Conservation (phyloP, 2,329 filamentous ascomycete genomes). For the Aulographum hederae region DNA sequence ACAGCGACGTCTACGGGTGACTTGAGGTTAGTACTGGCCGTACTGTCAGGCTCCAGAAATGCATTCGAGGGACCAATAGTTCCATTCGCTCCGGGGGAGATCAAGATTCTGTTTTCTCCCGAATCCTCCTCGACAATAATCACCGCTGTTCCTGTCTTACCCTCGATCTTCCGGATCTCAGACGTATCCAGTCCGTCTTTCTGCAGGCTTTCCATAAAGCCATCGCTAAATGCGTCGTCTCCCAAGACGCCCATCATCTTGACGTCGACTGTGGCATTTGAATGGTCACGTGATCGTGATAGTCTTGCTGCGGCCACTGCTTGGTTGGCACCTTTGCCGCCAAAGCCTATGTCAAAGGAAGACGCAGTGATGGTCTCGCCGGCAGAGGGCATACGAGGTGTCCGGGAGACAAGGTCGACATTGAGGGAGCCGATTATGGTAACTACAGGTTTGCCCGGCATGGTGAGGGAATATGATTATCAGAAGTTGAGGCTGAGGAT, state of each 20-base stretch:
- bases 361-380: conserved; percentile 77
- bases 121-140: conserved; percentile 29
- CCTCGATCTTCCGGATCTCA: conserved; percentile 19
- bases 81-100: conserved; percentile 27
- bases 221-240: conserved; percentile 22
- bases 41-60: too few relatives aligned
- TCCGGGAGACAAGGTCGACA: conserved; percentile 80
- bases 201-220: conserved; percentile 21
- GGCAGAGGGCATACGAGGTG: conserved; percentile 60
- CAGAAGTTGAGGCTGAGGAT: neutral
- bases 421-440: conserved; percentile 86
- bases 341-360: conserved; percentile 62
- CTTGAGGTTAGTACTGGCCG: neutral
- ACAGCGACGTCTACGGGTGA: conserved; percentile 23
- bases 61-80: too few relatives aligned
- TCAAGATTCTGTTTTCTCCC: conserved; percentile 30
- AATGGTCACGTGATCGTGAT: conserved; percentile 34
- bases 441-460: conserved; percentile 26
- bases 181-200: conserved; percentile 24
- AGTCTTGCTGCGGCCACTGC: conserved; percentile 75
- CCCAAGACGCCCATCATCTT: conserved; percentile 32
- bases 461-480: neutral
- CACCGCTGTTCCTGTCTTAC: conserved; percentile 27
- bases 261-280: conserved; percentile 17
- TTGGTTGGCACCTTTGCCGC: conserved; percentile 93